Conservation (phyloP, 495 filamentous ascomycete species). For the Neurospora sp. region DNA sequence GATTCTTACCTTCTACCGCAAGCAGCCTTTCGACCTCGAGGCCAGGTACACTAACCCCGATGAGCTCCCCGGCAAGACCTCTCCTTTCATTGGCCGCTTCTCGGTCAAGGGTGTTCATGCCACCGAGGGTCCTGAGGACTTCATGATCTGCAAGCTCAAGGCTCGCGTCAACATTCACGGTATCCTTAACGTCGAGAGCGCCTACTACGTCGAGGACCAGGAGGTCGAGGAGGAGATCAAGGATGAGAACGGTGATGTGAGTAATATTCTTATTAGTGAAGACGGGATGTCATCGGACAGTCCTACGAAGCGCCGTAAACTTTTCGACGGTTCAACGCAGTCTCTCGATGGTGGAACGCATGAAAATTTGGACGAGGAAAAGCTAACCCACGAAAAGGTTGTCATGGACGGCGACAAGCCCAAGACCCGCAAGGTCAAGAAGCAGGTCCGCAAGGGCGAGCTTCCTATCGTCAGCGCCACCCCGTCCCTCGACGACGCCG, state of each 20-base stretch:
- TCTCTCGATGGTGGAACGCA: not conserved
- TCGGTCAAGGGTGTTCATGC: constrained; percentile 85
- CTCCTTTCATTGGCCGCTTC: constrained; percentile 93
- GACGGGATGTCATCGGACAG: not conserved
- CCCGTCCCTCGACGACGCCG: constrained; percentile 57
- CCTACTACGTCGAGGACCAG: constrained; percentile 96
- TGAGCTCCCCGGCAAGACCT: constrained; percentile 77
- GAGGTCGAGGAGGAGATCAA: constrained; percentile 91
- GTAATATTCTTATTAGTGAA: constrained; percentile 25
- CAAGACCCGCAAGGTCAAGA: constrained; percentile 98
- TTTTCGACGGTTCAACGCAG: not conserved
- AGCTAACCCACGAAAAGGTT: constrained; percentile 28
- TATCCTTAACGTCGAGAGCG: constrained; percentile 90
- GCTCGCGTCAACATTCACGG: constrained; percentile 95
- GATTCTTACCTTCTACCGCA: constrained; percentile 98
- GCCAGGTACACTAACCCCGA: constrained; percentile 86
- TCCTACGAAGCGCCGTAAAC: not conserved
- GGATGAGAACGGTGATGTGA: constrained; percentile 60
- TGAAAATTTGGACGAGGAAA: not conserved
- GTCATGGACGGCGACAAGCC: constrained; percentile 66
- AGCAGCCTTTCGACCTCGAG: constrained; percentile 94
- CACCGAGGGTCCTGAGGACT: constrained; percentile 70
- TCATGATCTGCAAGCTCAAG: constrained; percentile 99
- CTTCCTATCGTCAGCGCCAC: constrained; percentile 80
- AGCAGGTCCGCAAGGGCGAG: constrained; percentile 97